Evolutionary conservation across 2,329 filamentous ascomycete genomes (phyloP), one percentile per base, ranked within the genome.

Genomic region (Aspergillus tamarii): DNA sequence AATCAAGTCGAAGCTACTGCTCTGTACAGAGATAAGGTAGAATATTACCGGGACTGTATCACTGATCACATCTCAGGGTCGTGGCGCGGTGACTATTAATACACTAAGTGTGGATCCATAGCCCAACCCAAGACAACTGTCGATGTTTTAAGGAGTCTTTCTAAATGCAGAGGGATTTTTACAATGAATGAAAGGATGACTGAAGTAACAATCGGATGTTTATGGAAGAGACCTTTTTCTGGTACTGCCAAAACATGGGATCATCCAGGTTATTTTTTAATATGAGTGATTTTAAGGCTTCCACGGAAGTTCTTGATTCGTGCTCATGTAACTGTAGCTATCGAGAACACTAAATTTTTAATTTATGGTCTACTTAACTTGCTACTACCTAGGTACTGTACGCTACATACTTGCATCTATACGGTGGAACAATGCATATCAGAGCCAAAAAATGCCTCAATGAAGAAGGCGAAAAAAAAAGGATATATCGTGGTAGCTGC

Each of bases 81-180:
- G 57, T 63, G 63, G 53, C 63, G 43, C 60, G 53, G 60, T 65
- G 63, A 64, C 68, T 67, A 65, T 65, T 60, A 66, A 64, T 67
- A 67, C 55, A 43, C 66, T 59, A 19, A 8, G 39, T 55, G 52
- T 55, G 46, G 62, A 62, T 62, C 59, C 66, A 66, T 55, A 69
- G 67, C 65, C 69, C 69, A 59, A 67, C 65, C 66, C 63, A 32
- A 59, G 45, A 52, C 63, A 69, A 59, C 26, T 34, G n/a, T 52
- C n/a, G 19, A 7, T 19, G 10, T 11, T 11, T 62, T 36, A n/a
- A 23, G 28, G 41, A 23, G 28, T 30, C 6, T 2, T 32, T 46
- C 41, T 21, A 28, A 16, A 30, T n/a, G 26, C 23, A 41, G 66
- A 68, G 66, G 64, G 60, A 66, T 68, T 69, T 69, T 57, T 45